Base-by-base conservation (phyloP, 2,329 filamentous ascomycete species). In the Apiospora rasikravindrae region DNA sequence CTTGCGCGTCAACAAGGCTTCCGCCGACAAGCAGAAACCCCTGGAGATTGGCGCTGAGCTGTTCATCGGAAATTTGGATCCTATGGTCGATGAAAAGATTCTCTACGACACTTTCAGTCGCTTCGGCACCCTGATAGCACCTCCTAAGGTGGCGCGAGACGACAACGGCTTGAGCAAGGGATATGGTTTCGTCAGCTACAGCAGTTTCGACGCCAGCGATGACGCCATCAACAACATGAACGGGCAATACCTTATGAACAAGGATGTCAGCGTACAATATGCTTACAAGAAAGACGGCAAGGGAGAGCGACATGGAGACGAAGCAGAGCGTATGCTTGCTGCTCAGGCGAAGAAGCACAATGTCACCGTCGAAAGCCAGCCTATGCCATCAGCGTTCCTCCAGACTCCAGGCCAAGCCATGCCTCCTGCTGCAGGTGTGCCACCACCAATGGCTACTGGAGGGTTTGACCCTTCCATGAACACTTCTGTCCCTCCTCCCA, bases 211-310 rank as follows among this genome's bases (percentile, higher is more conserved):
- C 80, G 93, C 94, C 77, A 96, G 94, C 14, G 96, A 99, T 79
- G 92, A 94, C 74, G 95, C 96, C 57, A 94, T 97, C 74, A 89
- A 91, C 76, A 96, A 96, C 81, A 95, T 99, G 93, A 93, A 98
- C 81, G 94, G 94, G 69, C 95, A 98, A 84, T 98, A 96, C 83
- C 90, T 99, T 73, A 95, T 97, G 87, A 98, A 96, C 87, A 98
- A 98, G 85, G 94, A 98, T 82, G 93, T 98, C 77, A 94, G 93
- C 2, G 96, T 99, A 64, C 96, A 98, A 83, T 99, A 98, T 82
- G 96, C 96, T 51, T 98, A 98, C 89, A 99, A 99, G 88, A 98
- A 98, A 84, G 96, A 99, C 79, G 96, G 96, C 77, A 98, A 98
- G 85, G 96, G 96, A 77, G 96, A 98, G 84, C 88, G 96, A 72